Conservation (phyloP, 805 yeast species). For the Myxozyma melibiosi region DNA sequence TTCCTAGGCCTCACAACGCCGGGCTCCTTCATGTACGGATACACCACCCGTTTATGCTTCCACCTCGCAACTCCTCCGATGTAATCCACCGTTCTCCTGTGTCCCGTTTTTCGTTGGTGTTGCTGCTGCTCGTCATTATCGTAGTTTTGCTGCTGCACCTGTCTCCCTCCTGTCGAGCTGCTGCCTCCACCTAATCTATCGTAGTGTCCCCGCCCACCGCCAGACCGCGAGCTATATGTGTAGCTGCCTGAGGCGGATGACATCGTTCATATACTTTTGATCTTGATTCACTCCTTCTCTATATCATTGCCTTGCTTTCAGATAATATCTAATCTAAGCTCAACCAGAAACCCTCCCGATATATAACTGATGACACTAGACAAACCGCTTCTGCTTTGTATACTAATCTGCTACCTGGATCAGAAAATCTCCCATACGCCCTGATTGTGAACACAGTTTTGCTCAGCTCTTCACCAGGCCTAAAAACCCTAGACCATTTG, state of each 20-base stretch:
- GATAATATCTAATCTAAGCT: no score
- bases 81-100: constrained; percentile 75
- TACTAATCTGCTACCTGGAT: no score
- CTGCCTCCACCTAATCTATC: not conserved
- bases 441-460: no score
- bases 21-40: constrained; percentile 28
- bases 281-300: no score
- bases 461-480: no score
- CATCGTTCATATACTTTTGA: no score
- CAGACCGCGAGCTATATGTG: not conserved
- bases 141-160: constrained; percentile 4
- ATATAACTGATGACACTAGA: no score
- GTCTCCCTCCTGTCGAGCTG: not conserved
- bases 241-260: not conserved
- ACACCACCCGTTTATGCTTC: constrained; percentile 50
- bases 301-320: no score
- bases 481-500: no score
- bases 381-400: no score
- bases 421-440: no score
- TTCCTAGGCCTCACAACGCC: constrained; percentile 58
- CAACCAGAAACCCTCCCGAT: no score
- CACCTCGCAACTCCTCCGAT: constrained; percentile 74
- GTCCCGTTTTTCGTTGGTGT: constrained; percentile 44
- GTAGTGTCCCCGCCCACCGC: not conserved
- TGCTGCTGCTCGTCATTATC: constrained; percentile 14